Evolutionary conservation across 495 filamentous ascomycete species (phyloP).

Genomic region (Antarctomyces pellizariae): DNA sequence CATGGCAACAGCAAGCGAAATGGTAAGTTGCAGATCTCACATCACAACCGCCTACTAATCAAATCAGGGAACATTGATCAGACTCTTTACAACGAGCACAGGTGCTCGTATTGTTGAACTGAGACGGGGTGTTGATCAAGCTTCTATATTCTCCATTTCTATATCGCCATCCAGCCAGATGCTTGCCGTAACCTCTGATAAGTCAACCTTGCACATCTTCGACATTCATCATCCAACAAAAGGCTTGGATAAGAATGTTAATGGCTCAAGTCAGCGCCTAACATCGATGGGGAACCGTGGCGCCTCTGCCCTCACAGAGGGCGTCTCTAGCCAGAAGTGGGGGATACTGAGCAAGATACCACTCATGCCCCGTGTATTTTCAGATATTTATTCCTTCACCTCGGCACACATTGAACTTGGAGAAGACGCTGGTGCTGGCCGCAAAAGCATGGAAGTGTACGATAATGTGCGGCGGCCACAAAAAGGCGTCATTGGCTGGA

Average conservation of each 20-base stretch:
- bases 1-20: slow-evolving; percentile 79
- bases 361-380: slow-evolving; percentile 55
- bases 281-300: slow-evolving; percentile 7
- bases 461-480: no score
- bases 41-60: slow-evolving; percentile 2
- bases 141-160: slow-evolving; percentile 64
- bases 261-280: slow-evolving; percentile 3
- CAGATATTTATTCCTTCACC: slow-evolving; percentile 62
- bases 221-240: slow-evolving; percentile 29
- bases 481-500: slow-evolving; percentile 63
- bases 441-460: slow-evolving; percentile 23
- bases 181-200: slow-evolving; percentile 90
- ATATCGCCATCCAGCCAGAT: slow-evolving; percentile 59
- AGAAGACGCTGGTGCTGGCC: slow-evolving; percentile 27
- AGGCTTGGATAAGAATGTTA: slow-evolving; percentile 3
- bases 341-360: slow-evolving; percentile 58
- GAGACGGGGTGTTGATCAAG: slow-evolving; percentile 70
- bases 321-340: slow-evolving; percentile 44
- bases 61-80: slow-evolving; percentile 59
- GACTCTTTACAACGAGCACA: slow-evolving; percentile 55
- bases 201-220: slow-evolving; percentile 84
- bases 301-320: slow-evolving; percentile 13
- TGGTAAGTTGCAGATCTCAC: slow-evolving; percentile 20
- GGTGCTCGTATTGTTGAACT: slow-evolving; percentile 63
- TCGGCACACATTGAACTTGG: slow-evolving; percentile 56